Base-by-base conservation (phyloP, 2,329 filamentous ascomycete species). In the Curvularia hawaiiensis region DNA sequence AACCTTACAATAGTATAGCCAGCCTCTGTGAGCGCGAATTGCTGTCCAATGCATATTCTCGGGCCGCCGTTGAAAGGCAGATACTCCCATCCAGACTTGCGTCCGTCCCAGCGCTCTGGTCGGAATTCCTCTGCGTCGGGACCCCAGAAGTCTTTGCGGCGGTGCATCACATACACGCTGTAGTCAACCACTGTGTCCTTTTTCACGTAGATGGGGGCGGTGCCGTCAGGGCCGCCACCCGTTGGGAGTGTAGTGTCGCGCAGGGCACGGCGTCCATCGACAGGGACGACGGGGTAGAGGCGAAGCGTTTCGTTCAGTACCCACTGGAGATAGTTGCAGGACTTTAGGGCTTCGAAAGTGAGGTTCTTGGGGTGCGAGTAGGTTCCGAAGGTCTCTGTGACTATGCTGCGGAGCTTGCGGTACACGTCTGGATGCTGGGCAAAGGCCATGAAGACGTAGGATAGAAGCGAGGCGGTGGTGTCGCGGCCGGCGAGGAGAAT, bases 401-500 rank as follows among this genome's bases (percentile, higher is more conserved):
- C 66, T 38, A 72, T 75, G 6, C 65, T 58, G 28, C 82, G 56
- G 63, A 78, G 62, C 61, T 75, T 60, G 53, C 62, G 45, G 69
- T 73, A 64, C 52, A 75, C 61, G 4, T 68, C 65, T 3, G 77
- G 75, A 40, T 77, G 75, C n/a, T 77, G 67, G 16, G 73, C 73
- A 52, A 77, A 63, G 20, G 64, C 45, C 47, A 71, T 63, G 56
- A 96, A 83, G 44, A 86, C 82, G 86, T 90, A 97, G 0, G 88
- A 90, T 0, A 97, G 82, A 0, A 90, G 90, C 1, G 83, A 85
- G 31, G 92, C 92, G 0, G 93, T 97, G 16, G 92, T 96, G 75
- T 97, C 93, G 40, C 90, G 84, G 8, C 91, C 92, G 1, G 93
- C 93, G 8, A 97, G 84, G 2, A 97, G 84, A 20, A 97, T 85